A percentile compares a stretch with the other conserved stretches of the same genome.
phyloP scores from a whole-genome alignment of 148 eudicot species.

The Limonium bicolor region DNA sequence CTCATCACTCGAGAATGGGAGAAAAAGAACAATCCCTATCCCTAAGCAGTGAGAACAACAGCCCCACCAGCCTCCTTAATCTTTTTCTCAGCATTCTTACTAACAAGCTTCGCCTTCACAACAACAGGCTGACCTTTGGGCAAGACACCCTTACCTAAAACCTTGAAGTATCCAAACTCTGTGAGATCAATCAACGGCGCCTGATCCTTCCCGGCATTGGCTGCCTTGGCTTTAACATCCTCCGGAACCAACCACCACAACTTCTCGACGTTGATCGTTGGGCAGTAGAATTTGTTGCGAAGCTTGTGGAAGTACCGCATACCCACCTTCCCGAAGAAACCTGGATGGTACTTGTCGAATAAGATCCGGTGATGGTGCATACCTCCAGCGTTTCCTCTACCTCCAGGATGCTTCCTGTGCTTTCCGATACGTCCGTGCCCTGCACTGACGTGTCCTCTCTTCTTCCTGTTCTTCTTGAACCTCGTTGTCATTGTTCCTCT shows the following conservation, averaged over 20 bases:
- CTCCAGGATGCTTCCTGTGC: slow-evolving; percentile 49
- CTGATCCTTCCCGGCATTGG: slow-evolving; percentile 16
- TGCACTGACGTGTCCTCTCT: slow-evolving; percentile 39
- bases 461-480: slow-evolving; percentile 36
- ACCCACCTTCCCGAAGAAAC: slow-evolving; percentile 40
- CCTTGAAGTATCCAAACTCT: slow-evolving; percentile 37
- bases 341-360: slow-evolving; percentile 46
- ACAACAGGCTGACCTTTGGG: slow-evolving; percentile 17
- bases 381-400: slow-evolving; percentile 42
- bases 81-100: slow-evolving; percentile 46
- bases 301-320: slow-evolving; percentile 37
- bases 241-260: slow-evolving; percentile 28
- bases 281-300: slow-evolving; percentile 33
- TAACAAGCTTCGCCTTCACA: slow-evolving; percentile 31
- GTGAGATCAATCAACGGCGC: slow-evolving; percentile 28
- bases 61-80: slow-evolving; percentile 37
- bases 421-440: slow-evolving; percentile 43
- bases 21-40: too few species aligned
- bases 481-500: slow-evolving; percentile 22
- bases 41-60: slow-evolving; percentile 35
- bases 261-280: slow-evolving; percentile 28
- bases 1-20: too few species aligned
- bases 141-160: slow-evolving; percentile 28
- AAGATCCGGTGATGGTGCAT: slow-evolving; percentile 45
- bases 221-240: slow-evolving; percentile 21